Percentiles rank a stretch among this genome's conserved stretches.
phyloP scores from a whole-genome alignment of 345 rosid genomes.

The Capsella bursapastoris region DNA sequence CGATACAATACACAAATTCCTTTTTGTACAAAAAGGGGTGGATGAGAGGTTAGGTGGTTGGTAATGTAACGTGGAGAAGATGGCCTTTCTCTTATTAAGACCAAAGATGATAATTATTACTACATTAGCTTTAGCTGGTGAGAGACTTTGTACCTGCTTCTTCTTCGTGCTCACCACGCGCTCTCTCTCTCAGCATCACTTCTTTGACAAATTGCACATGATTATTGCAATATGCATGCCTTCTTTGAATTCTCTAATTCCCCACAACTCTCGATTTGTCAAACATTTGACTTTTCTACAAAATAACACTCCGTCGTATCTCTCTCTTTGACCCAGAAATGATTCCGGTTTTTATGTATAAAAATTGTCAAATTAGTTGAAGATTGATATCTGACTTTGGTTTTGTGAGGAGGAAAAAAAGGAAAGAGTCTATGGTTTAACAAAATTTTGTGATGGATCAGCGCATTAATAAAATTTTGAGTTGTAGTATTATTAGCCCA shows the following conservation, averaged over 20 bases:
- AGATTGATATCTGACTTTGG: too few relatives aligned
- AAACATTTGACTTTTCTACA: too few relatives aligned
- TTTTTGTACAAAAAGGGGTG: neutral
- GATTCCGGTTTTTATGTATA: too few relatives aligned
- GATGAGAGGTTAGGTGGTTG: slow-evolving; percentile 29
- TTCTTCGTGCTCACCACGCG: slow-evolving; percentile 45
- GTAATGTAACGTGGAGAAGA: slow-evolving; percentile 18
- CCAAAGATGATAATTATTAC: neutral
- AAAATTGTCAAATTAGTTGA: too few relatives aligned
- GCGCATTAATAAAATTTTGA: too few relatives aligned
- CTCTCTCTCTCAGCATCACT: slow-evolving; percentile 15
- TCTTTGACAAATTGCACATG: slow-evolving; percentile 25
- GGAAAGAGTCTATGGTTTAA: too few relatives aligned
- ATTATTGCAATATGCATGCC: slow-evolving; percentile 32
- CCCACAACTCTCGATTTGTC: too few relatives aligned
- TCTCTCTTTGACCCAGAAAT: too few relatives aligned
- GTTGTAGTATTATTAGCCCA: too few relatives aligned
- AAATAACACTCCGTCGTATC: too few relatives aligned
- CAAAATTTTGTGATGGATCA: too few relatives aligned
- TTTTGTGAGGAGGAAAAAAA: too few relatives aligned
- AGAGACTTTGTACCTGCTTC: slow-evolving; percentile 15
- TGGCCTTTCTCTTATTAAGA: slow-evolving; percentile 1
- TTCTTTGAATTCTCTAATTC: slow-evolving; percentile 1
- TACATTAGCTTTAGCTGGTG: neutral
- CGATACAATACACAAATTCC: slow-evolving; percentile 14